A percentile compares a stretch with the other conserved stretches of the same genome.
These are phyloP conservation scores for Phytophthora tentaculata DNA, from an alignment of 352 stramenopile species.

Conservation along the genomic window DNA sequence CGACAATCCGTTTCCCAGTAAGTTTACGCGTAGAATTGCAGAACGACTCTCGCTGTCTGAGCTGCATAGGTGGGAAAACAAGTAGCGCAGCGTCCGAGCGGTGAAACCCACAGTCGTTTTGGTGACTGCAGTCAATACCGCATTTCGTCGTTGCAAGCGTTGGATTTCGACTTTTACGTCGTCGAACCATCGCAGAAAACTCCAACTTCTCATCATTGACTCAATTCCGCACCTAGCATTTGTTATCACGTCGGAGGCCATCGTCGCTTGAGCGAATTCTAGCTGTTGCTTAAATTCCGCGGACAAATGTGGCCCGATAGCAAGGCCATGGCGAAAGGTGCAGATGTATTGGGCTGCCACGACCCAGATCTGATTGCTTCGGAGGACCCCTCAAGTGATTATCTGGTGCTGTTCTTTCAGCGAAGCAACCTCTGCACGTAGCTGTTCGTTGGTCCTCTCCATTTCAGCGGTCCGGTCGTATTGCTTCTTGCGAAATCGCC, in stretches of 20 bases:
- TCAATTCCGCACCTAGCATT: neutral
- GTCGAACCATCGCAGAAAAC: slow-evolving; percentile 10
- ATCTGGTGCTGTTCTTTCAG: neutral
- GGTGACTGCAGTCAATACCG: neutral
- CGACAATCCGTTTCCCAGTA: neutral
- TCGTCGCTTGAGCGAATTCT: no score
- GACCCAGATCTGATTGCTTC: no score
- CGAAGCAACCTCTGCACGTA: neutral
- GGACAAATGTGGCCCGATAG: no score
- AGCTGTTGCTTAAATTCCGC: no score
- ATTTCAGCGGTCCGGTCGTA: neutral
- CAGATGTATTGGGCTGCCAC: no score
- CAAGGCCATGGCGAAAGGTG: no score
- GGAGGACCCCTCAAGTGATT: no score
- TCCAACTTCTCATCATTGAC: slow-evolving; percentile 1
- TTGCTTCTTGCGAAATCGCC: neutral
- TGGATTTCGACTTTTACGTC: neutral
- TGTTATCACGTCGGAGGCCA: no score
- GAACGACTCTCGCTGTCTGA: neutral
- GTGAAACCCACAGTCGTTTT: slow-evolving; percentile 2
- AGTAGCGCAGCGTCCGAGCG: slow-evolving; percentile 1
- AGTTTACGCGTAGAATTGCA: neutral
- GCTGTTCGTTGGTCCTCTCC: neutral
- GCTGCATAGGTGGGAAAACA: slow-evolving; percentile 1
- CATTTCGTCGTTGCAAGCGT: neutral